Base-by-base conservation (phyloP, 2,329 filamentous ascomycete genomes). In the Zelopaecilomyces penicillatus region DNA sequence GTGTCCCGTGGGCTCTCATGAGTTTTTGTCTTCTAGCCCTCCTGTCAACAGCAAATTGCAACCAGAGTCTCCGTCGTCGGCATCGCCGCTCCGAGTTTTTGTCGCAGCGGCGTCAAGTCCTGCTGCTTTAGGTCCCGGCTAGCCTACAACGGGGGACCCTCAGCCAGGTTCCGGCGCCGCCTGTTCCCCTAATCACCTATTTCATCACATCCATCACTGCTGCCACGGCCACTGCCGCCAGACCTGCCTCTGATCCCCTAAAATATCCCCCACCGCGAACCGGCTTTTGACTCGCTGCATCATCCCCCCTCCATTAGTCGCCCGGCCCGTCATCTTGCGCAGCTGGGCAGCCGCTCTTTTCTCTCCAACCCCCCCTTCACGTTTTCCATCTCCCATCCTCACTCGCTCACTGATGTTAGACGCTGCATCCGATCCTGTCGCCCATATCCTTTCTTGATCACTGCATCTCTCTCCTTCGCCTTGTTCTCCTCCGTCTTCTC, bases 41-140 rank as follows among this genome's bases (percentile, higher is more conserved):
- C 43, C 32, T 19, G 19, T 19, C 19, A 19, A 19, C 19, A 19
- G 19, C 19, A 36, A 36, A 36, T 11, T 11, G 11, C 27, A 30
- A 30, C 27, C 11, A 31, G 28, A 30, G 10, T 11, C 26, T 1
- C 28, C 30, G 12, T 30, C 30, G 12, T 30, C 38, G 38, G 38
- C 11, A n/a, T 40, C 38, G 38, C 29, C 32, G 37, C 30, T 35
- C 40, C 40, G 40, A 27, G 40, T 28, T 42, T 42, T 42, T 42
- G 40, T 42, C 40, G 40, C 40, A 33, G 26, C 29, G 37, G 35
- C 35, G 26, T 19, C 30, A 39, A 46, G n/a, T 34, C n/a, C 32
- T 34, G 32, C 9, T 34, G 6, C 7, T 36, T 19, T 36, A 36
- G 19, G 19, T 19, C 19, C 19, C 19, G 19, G 19, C 19, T 19